Conservation (phyloP, 306 rosid species). For the Gastrolobium bilobum region DNA sequence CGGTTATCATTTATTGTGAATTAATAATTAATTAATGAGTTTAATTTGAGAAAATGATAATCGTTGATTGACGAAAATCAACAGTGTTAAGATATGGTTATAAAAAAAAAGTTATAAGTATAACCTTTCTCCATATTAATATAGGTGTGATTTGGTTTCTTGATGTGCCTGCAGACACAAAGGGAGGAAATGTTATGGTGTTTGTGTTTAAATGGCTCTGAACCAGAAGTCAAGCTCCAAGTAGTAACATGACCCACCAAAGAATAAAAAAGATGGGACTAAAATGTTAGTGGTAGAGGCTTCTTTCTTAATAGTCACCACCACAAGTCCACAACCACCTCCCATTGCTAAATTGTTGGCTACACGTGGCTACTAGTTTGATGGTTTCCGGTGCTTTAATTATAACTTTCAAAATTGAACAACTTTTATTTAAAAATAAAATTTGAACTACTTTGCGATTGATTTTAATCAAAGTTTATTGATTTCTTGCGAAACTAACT, state of each 20-base stretch:
- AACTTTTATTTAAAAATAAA: no score
- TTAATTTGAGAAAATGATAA: no score
- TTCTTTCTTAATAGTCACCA: background rate
- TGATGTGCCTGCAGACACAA: background rate
- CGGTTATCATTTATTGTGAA: no score
- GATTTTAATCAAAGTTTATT: background rate
- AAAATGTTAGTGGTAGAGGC: background rate
- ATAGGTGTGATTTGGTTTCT: constrained; percentile 8
- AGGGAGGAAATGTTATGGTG: background rate
- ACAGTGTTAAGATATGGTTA: no score
- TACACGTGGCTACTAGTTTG: background rate
- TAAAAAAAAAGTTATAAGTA: no score
- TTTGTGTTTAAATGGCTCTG: background rate
- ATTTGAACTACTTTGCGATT: background rate
- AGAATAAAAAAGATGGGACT: background rate
- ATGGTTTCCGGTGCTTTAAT: background rate
- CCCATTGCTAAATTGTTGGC: background rate
- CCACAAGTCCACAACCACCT: background rate
- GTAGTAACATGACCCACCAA: constrained; percentile 3
- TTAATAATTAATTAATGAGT: no score
- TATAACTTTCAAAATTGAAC: background rate
- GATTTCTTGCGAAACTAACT: background rate
- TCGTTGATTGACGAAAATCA: no score
- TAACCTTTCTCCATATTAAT: no score
- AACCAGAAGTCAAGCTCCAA: background rate